A percentile compares a stretch with the other conserved stretches of the same genome.
These are phyloP conservation scores for Dimocarpus longan DNA, from an alignment of 345 rosid species.

Conservation along the genomic window DNA sequence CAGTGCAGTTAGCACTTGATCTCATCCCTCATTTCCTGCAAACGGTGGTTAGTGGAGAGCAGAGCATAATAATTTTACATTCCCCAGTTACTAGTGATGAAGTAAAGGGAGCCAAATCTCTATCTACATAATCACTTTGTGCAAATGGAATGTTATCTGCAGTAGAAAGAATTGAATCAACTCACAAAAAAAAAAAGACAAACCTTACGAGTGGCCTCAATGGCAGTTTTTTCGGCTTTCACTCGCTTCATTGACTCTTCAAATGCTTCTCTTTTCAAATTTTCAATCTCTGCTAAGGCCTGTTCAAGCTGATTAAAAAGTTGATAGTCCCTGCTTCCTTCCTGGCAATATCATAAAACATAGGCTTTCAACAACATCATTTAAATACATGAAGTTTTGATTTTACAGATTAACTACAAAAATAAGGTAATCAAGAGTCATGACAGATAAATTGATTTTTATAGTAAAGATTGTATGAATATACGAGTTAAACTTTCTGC, in stretches of 20 bases:
- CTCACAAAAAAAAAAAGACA: background rate
- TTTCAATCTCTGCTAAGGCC: slow-evolving; percentile 43
- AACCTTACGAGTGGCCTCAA: slow-evolving; percentile 48
- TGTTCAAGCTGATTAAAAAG: slow-evolving; percentile 42
- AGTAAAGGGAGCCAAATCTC: background rate
- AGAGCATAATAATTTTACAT: background rate
- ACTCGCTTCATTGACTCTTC: slow-evolving; percentile 49
- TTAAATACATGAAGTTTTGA: background rate
- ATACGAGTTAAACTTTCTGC: too few species aligned
- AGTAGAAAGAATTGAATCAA: background rate
- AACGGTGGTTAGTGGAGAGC: background rate
- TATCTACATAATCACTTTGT: background rate
- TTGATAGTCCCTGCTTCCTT: slow-evolving; percentile 29
- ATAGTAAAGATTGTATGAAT: background rate
- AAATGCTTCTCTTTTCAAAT: slow-evolving; percentile 43
- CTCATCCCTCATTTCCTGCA: background rate
- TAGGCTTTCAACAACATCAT: background rate
- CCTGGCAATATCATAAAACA: slow-evolving; percentile 35
- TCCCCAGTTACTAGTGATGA: background rate
- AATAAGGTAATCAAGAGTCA: background rate
- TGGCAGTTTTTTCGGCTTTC: slow-evolving; percentile 46
- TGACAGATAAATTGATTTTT: background rate
- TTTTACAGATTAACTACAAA: background rate
- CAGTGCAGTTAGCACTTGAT: background rate
- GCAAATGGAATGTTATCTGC: background rate